Evolutionary conservation across 257 asterid species (phyloP), one percentile per base, ranked within the genome.

Genomic region (Jacaranda copaia): DNA sequence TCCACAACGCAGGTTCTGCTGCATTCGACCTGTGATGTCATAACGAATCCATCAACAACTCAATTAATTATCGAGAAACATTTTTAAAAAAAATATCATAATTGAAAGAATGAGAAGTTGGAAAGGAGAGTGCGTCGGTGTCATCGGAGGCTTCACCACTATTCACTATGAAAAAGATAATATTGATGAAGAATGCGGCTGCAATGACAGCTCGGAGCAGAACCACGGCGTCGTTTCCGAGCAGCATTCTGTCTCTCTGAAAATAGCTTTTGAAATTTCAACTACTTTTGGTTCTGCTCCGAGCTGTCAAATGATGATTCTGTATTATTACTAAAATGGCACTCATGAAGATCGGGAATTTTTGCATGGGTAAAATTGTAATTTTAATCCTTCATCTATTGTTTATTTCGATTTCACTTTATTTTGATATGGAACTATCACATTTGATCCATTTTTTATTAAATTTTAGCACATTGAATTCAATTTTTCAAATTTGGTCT

Each of bases 1-100:
- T 82, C 84, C 40, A 88, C 88, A 49, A 85, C 86, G 70, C 96
- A 88, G 11, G 73, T 81, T 81, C 69, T 85, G 82, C 96, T 85
- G 81, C 92, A 89, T 61, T 66, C 62, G 25, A 69, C 77, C 88
- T 87, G 61, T 8, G 40, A 67, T 71, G 4, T 49, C 5, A 49
- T 72, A 72, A 70, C 48, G 43, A 16, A 43, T 25, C 32, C 32
- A 25, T 25, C 32, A 75, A 52, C 42, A 42, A 45, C 36, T 19
- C 8, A 42, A 42, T 42, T 72, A 43, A 6, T 55, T 3, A 68
- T 49, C 42, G 14, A 15, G 36, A 38, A 35, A 38, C 3, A 15
- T 3, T 25, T 0, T 46, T 9, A 10, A 18, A 25, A 25, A 35
- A 14, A 9, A 32, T 4, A 11, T 6, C 4, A 2, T 16, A n/a